phyloP scores from a whole-genome alignment of 495 filamentous ascomycete genomes.

The Echria macrotheca region DNA sequence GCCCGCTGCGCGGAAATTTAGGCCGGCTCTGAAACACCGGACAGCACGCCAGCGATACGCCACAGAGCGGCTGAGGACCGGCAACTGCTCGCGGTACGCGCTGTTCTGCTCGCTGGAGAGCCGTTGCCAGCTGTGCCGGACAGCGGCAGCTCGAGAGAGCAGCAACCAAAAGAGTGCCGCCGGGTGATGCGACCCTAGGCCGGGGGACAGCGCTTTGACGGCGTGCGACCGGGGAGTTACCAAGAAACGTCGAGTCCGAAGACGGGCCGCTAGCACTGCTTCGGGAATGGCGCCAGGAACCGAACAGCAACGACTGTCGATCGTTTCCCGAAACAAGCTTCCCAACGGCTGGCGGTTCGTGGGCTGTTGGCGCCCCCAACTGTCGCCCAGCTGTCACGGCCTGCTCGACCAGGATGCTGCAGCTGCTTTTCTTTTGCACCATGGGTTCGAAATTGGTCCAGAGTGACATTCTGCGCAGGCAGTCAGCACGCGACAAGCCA shows the following conservation, averaged over 20 bases:
- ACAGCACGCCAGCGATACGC: neutral
- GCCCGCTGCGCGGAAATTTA: neutral
- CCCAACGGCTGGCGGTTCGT: constrained; percentile 10
- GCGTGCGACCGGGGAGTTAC: neutral
- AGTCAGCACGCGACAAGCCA: constrained; percentile 5
- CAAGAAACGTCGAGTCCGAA: neutral
- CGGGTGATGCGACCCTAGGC: neutral
- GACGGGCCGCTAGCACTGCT: neutral
- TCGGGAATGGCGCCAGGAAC: constrained; percentile 8
- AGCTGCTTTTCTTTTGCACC: neutral
- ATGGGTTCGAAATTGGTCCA: constrained; percentile 8
- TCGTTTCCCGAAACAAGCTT: constrained; percentile 13
- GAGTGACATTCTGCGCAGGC: neutral
- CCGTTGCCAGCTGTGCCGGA: neutral
- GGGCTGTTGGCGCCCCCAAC: constrained; percentile 6
- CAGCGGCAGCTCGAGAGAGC: neutral
- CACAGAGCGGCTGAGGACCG: neutral
- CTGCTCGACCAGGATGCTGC: neutral
- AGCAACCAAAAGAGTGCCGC: neutral
- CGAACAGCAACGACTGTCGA: constrained; percentile 4
- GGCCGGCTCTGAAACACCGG: constrained; percentile 2
- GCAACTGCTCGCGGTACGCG: neutral
- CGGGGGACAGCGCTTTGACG: constrained; percentile 8
- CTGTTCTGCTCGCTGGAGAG: neutral
- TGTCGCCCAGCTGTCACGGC: constrained; percentile 5